A percentile compares a stretch with the other conserved stretches of the same genome.
Evolutionary conservation across 164 flowering plant species (phyloP).

Genomic region (Nymphaea colorata): DNA sequence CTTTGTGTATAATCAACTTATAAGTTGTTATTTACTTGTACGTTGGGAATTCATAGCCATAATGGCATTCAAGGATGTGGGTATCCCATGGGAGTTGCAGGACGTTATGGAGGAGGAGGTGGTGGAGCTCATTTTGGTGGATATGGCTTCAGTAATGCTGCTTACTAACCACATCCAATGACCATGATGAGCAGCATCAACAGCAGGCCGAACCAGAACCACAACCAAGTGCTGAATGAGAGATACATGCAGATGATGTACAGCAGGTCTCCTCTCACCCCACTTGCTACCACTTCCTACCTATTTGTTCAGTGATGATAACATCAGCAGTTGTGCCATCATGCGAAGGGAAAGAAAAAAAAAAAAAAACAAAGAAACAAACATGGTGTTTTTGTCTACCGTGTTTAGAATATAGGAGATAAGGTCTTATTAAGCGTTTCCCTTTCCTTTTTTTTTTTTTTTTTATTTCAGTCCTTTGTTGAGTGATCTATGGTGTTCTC

Average conservation of each 20-base stretch:
- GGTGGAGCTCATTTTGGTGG: too few species aligned
- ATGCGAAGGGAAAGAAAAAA: slow-evolving; percentile 27
- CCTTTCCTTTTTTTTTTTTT: too few species aligned
- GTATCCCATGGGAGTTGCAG: too few species aligned
- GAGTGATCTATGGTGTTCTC: too few species aligned
- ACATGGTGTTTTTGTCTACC: too few species aligned
- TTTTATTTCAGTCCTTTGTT: too few species aligned
- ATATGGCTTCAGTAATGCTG: too few species aligned
- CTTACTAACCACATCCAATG: slow-evolving; percentile 13
- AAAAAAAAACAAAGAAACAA: background rate
- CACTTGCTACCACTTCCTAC: slow-evolving; percentile 44
- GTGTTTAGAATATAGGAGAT: too few species aligned
- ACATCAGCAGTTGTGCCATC: slow-evolving; percentile 45
- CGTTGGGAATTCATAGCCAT: background rate
- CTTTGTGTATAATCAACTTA: too few species aligned
- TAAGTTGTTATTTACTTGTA: too few species aligned
- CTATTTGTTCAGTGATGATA: slow-evolving; percentile 59
- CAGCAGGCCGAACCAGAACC: slow-evolving; percentile 6
- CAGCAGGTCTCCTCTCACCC: slow-evolving; percentile 36
- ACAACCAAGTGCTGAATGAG: slow-evolving; percentile 5
- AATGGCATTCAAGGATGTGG: slow-evolving; percentile 19
- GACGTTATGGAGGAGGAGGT: too few species aligned
- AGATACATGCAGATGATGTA: slow-evolving; percentile 55
- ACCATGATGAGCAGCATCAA: slow-evolving; percentile 29
- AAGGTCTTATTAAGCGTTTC: too few species aligned